Evolutionary conservation across 1,284 basidiomycete species (phyloP), one percentile per base, ranked within the genome.

Genomic region (Amylostereum areolatum): DNA sequence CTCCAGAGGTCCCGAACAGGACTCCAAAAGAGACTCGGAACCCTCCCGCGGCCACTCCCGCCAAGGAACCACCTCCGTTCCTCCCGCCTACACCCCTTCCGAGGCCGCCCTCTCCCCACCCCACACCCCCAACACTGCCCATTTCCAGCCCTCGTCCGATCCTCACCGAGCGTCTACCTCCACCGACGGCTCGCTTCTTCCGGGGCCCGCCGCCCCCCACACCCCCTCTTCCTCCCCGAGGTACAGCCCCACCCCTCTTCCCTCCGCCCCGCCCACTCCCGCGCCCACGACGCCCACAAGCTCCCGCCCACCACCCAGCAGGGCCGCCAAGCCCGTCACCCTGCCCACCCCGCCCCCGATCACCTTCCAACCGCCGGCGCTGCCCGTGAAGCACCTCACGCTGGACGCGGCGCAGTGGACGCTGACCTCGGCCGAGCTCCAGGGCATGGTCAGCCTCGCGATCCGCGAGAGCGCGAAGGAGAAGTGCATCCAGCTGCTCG

Each of bases 391-490:
- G 50, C 78, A 77, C 1, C 68, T 89, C 50, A 77, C 85, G 0
- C 67, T 87, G 37, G 84, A 89, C 51, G 82, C 82, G 0, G 87
- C 87, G 4, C 72, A 87, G 53, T 88, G 86, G 87, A 84, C 83
- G 1, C 75, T 89, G 50, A 75, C 77, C 29, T 85, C 82, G 0
- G 55, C 67, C 29, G 83, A 90, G 57, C 74, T 90, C 35, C 87
- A 89, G 59, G 71, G 76, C 18, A 78, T 89, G 52, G 87, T 89
- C 25, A 83, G 84, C 18, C 72, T 77, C 5, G 85, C 85, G 8
- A 89, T 91, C 57, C 78, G 83, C 18, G 70, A 78, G 32, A 85
- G 83, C 11, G 81, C 85, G 1, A 72, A 76, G 53, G 83, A 87
- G 52, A 82, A 82, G 1, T 86, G 83, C 57, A 80, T 90, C 44